Base-by-base conservation (phyloP, 2,329 filamentous ascomycete species). In the Cladorrhinum sp. region DNA sequence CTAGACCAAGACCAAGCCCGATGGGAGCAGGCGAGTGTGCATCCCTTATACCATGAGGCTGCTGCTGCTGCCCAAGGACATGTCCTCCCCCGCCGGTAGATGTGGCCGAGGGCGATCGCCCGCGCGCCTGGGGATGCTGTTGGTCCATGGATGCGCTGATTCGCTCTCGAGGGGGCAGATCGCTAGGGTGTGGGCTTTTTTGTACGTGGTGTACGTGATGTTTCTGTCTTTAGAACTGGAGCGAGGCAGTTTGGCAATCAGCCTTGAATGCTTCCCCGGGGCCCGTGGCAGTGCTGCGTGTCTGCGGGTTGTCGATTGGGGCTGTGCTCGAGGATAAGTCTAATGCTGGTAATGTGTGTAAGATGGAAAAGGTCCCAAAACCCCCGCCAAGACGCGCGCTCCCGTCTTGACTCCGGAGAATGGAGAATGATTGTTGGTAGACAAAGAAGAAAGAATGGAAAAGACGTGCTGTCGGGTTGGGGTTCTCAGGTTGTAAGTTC, bases 41-140 rank as follows among this genome's bases (percentile, higher is more conserved):
- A 73, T 85, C 85, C 74, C 82, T 89, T 87, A 89, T 88, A 56
- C 25, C 41, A 86, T 85, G 81, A 78, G 78, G 73, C 72, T 75
- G 76, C 70, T 83, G 79, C 67, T 81, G 81, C 70, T 83, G 80
- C 29, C 53, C 41, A 45, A 45, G 41, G 18, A 22, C 6, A 45
- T 45, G 41, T 45, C 41, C 55, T 54, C 62, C 67, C 57, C 59
- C 66, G 58, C 65, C 67, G 62, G 64, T 36, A 58, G 66, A 66
- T 65, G 80, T 79, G 71, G 79, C 78, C 70, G 86, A 87, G 67
- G 81, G 83, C 68, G 86, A 88, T 71, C 85, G 85, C 72, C 84
- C 84, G 72, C 83, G 78, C 66, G 70, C 72, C 69, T 73, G 68
- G 68, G 71, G 68, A 69, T 74, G 71, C 65, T 81, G 79, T 73